Base-by-base conservation (phyloP, 495 filamentous ascomycete genomes). In the Saxophila tyrrhenica region DNA sequence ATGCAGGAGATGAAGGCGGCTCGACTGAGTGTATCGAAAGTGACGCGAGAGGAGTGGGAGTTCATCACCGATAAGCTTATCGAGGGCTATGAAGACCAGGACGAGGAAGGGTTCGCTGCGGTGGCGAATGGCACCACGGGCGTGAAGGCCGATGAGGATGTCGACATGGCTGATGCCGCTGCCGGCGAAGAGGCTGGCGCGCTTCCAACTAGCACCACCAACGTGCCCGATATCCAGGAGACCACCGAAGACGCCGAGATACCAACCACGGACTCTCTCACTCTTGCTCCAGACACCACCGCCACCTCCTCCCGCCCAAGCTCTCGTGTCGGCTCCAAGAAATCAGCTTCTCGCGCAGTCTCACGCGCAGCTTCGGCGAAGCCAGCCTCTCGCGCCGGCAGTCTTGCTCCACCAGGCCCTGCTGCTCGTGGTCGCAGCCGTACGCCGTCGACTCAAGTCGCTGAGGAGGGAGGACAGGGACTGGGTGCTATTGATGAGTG, bases 1-100 rank as follows among this genome's bases (percentile, higher is more conserved):
- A 87, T 98, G 75, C 84, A 94, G 70, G 77, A 89, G 69, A 68
- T 97, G 54, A 91, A 83, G 64, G 79, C 86, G 66, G 72, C 78
- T 7, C 75, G 92, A 39, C 68, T 97, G 23, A 96, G 91, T 67
- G 89, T 98, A 21, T 87, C 83, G 39, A 80, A 78, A 39, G 87
- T 98, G 15, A 76, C 72, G 3, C 69, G 72, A 24, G 71, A 68
- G 0, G 84, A 96, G 67, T 98, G 91, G 87, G 72, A 86, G 21
- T 90, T 85, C 64, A 80, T 98, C 54, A 73, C 84, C 61, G 69
- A 70, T 13, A 19, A 61, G 39, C 55, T 62, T 7, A 46, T 55
- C 42, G 50, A 51, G 9, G 45, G 48, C 11, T 61, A 55, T 23
- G 58, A 60, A 35, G 48, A 44, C 1, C 23, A 32, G 44, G 42